phyloP scores from a whole-genome alignment of 441 rosid species.

The Euphorbia schlechtendalii region DNA sequence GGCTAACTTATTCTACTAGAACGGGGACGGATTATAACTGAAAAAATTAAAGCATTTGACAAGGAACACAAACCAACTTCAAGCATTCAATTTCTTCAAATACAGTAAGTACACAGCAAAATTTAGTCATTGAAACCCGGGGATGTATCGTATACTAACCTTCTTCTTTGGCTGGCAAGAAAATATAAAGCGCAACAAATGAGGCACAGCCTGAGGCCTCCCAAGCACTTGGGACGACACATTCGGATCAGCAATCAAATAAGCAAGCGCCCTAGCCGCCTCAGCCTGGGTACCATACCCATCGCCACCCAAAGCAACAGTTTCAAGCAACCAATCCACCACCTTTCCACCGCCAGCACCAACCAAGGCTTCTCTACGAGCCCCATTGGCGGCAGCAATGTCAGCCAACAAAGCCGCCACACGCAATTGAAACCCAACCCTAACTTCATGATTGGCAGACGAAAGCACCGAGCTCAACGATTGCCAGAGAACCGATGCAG shows the following conservation, averaged over 20 bases:
- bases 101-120: background rate
- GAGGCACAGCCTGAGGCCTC: conserved; percentile 76
- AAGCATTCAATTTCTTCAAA: background rate
- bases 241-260: conserved; percentile 73
- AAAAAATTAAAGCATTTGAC: background rate
- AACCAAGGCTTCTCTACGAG: conserved; percentile 74
- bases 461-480: conserved; percentile 82
- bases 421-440: conserved; percentile 78
- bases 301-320: conserved; percentile 55
- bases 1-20: no score
- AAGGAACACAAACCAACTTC: background rate
- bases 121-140: background rate
- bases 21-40: background rate
- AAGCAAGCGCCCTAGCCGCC: conserved; percentile 92
- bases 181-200: conserved; percentile 74
- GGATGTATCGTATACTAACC: conserved; percentile 28
- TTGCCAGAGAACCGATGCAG: conserved; percentile 88
- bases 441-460: conserved; percentile 85
- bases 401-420: conserved; percentile 89
- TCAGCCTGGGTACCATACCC: conserved; percentile 79
- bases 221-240: conserved; percentile 67
- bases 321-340: conserved; percentile 90
- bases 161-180: conserved; percentile 80
- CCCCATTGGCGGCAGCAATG: conserved; percentile 70
- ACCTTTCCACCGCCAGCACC: conserved; percentile 84